These are phyloP conservation scores for Termitomyces titanicus DNA, from an alignment of 768 basidiomycete species.

Conservation along the genomic window DNA sequence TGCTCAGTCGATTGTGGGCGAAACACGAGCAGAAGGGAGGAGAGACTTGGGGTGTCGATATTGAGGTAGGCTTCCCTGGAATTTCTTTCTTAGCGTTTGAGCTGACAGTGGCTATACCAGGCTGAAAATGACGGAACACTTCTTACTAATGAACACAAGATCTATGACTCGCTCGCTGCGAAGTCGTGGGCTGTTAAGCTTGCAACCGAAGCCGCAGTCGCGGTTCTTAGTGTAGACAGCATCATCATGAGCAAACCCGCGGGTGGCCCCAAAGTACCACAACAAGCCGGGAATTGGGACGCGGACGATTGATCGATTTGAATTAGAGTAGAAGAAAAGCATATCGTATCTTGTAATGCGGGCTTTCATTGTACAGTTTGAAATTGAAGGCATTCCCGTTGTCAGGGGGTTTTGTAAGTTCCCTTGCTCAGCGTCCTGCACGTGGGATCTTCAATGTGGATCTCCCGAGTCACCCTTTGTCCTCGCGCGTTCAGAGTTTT, in stretches of 20 bases:
- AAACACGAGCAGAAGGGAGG: constrained; percentile 80
- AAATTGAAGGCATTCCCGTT: too few relatives aligned
- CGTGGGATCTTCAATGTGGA: too few relatives aligned
- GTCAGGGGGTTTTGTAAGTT: too few relatives aligned
- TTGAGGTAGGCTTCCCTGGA: constrained; percentile 58
- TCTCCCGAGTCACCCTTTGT: too few relatives aligned
- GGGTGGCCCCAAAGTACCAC: constrained; percentile 83
- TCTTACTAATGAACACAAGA: constrained; percentile 54
- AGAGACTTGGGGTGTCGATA: constrained; percentile 79
- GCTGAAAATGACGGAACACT: constrained; percentile 79
- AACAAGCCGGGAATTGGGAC: constrained; percentile 87
- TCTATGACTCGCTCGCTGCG: constrained; percentile 85
- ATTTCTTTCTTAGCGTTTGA: background rate
- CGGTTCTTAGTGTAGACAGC: constrained; percentile 92
- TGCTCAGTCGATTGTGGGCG: constrained; percentile 84
- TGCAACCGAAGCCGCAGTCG: constrained; percentile 89
- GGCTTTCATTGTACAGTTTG: too few relatives aligned
- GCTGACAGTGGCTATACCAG: constrained; percentile 30
- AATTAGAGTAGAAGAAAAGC: background rate
- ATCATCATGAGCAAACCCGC: constrained; percentile 98
- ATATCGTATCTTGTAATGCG: background rate
- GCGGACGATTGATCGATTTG: constrained; percentile 49
- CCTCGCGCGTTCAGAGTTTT: too few relatives aligned
- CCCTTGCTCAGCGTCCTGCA: too few relatives aligned
- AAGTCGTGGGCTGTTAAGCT: constrained; percentile 88